A percentile compares a stretch with the other conserved stretches of the same genome.
phyloP scores from a whole-genome alignment of 139 green algal genomes.

The Closterium sp. region DNA sequence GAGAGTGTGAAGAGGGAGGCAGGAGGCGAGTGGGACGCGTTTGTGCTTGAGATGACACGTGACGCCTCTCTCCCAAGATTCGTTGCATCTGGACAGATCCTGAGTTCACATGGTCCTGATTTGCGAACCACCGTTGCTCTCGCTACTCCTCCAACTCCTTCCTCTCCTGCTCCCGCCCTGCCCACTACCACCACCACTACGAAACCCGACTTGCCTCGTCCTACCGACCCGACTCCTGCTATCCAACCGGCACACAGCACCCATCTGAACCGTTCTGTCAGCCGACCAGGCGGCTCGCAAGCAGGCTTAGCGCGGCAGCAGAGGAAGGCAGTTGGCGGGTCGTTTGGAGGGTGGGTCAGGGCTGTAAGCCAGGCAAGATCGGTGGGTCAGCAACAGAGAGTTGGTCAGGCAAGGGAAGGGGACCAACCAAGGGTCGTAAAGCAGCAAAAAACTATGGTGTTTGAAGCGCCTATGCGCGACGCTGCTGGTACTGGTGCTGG shows the following conservation, averaged over 20 bases:
- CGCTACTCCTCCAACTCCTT: neutral
- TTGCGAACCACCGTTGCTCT: neutral
- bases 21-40: neutral
- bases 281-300: neutral
- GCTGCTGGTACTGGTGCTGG: neutral
- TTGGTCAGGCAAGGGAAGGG: neutral
- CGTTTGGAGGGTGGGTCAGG: neutral
- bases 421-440: neutral
- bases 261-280: neutral
- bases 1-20: neutral
- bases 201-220: neutral
- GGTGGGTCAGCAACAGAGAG: neutral
- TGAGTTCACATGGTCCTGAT: too few species aligned
- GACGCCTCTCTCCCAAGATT: neutral
- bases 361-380: neutral
- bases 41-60: neutral
- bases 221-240: neutral
- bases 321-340: neutral
- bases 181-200: neutral
- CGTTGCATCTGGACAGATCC: neutral
- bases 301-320: neutral
- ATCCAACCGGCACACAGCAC: neutral
- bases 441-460: neutral
- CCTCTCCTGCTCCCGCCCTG: neutral
- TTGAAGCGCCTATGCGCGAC: neutral